These are phyloP conservation scores for Mrakiaceae sp. DNA, from an alignment of 1,284 basidiomycete genomes.

Conservation along the genomic window DNA sequence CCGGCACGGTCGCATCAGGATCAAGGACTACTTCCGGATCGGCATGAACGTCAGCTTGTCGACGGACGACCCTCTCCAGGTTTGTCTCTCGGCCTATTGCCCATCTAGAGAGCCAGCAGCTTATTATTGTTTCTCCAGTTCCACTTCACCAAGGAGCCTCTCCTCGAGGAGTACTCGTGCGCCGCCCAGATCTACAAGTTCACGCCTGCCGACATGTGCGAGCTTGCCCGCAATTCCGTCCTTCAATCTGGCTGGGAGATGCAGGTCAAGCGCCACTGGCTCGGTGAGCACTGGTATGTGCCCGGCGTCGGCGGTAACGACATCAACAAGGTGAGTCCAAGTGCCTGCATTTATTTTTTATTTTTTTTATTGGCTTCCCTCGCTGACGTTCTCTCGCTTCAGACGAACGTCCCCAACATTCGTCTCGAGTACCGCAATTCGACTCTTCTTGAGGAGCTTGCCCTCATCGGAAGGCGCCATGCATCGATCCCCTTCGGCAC, in stretches of 20 bases:
- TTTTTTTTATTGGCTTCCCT: not conserved
- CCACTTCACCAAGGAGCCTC: conserved; percentile 90
- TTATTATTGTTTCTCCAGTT: conserved; percentile 49
- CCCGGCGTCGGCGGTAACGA: conserved; percentile 81
- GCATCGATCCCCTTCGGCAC: not conserved
- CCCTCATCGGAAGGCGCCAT: conserved; percentile 1
- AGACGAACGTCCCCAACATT: conserved; percentile 94
- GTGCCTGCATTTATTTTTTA: not conserved
- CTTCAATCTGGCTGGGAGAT: conserved; percentile 97
- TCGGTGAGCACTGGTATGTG: conserved; percentile 79
- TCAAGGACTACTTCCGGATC: conserved; percentile 92
- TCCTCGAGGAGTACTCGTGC: conserved; percentile 95
- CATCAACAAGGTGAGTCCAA: conserved; percentile 61
- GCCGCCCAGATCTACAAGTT: conserved; percentile 92
- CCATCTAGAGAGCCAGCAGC: not conserved
- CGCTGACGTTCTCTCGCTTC: not conserved
- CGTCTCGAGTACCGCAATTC: conserved; percentile 79
- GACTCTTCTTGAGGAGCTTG: conserved; percentile 74
- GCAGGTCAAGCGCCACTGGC: conserved; percentile 96
- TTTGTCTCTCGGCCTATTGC: not conserved
- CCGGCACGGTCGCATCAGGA: not conserved
- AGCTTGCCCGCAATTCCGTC: conserved; percentile 92
- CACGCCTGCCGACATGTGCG: conserved; percentile 55
- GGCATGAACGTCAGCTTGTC: conserved; percentile 94
- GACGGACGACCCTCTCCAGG: conserved; percentile 70